Evolutionary conservation across 306 rosid genomes (phyloP).

Genomic region (Lithocarpus polystachyus): DNA sequence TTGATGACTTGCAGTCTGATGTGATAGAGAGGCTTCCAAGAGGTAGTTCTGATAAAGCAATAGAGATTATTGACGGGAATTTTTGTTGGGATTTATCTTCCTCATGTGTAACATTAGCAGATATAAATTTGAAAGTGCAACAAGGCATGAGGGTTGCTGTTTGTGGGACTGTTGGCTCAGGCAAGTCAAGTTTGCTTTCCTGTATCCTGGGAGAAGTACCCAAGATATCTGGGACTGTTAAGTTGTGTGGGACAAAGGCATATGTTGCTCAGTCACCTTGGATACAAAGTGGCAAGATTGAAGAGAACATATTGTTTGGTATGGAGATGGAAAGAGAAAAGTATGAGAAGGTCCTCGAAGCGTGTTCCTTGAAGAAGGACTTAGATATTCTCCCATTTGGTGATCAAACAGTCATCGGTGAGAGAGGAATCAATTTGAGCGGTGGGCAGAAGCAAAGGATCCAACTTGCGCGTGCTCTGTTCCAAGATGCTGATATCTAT

Average conservation of each 20-base stretch:
- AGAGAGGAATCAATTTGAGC: constrained; percentile 85
- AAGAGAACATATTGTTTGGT: constrained; percentile 72
- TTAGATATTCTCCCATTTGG: constrained; percentile 70
- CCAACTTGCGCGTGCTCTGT: constrained; percentile 78
- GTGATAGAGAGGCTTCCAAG: constrained; percentile 58
- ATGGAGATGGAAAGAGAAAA: constrained; percentile 65
- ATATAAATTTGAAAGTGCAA: constrained; percentile 45
- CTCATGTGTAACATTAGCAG: constrained; percentile 41
- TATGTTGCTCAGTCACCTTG: constrained; percentile 87
- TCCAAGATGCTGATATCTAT: constrained; percentile 79
- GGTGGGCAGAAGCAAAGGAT: constrained; percentile 91
- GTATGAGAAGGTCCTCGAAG: constrained; percentile 72
- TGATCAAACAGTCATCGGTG: constrained; percentile 83
- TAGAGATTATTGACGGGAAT: constrained; percentile 61
- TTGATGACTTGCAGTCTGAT: constrained; percentile 62
- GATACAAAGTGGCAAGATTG: constrained; percentile 87
- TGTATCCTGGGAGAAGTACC: constrained; percentile 83
- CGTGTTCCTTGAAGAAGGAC: constrained; percentile 73
- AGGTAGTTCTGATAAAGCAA: constrained; percentile 56
- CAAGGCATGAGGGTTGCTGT: constrained; percentile 78
- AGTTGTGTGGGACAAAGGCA: constrained; percentile 80
- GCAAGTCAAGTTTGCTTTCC: constrained; percentile 84
- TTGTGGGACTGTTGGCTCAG: constrained; percentile 92
- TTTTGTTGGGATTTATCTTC: constrained; percentile 80
- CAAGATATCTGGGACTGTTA: constrained; percentile 60